Conservation (phyloP, 73 alveolate genomes). For the Paraurostyla sp. region DNA sequence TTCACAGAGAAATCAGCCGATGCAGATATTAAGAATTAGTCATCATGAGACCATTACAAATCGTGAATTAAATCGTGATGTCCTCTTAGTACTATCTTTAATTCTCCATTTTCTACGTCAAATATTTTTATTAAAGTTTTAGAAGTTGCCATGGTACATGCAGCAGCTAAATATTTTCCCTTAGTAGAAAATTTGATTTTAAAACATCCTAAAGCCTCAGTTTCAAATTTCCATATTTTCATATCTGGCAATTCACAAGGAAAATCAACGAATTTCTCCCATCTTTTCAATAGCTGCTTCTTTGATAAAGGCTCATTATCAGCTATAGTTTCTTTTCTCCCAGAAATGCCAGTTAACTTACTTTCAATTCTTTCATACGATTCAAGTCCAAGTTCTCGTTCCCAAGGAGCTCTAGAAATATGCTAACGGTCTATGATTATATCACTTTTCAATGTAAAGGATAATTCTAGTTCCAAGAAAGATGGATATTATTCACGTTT, state of each 20-base stretch:
- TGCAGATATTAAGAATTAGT: slow-evolving; percentile 84
- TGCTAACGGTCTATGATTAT: not conserved
- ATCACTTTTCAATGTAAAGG: not conserved
- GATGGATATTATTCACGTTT: slow-evolving; percentile 74
- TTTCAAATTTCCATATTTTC: slow-evolving; percentile 86
- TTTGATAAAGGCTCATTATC: slow-evolving; percentile 73
- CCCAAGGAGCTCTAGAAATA: slow-evolving; percentile 75
- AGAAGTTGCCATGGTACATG: slow-evolving; percentile 91
- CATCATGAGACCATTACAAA: slow-evolving; percentile 90
- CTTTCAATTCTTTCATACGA: slow-evolving; percentile 20
- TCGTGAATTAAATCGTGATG: slow-evolving; percentile 97
- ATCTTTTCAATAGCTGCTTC: slow-evolving; percentile 69
- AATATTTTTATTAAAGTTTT: slow-evolving; percentile 93
- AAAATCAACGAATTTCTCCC: slow-evolving; percentile 89
- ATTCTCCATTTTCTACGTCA: slow-evolving; percentile 84
- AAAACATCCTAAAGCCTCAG: slow-evolving; percentile 95
- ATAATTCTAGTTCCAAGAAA: slow-evolving; percentile 68
- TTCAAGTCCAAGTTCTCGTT: slow-evolving; percentile 65
- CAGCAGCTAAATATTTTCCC: slow-evolving; percentile 97
- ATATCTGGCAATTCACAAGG: slow-evolving; percentile 91
- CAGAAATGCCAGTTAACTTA: not conserved
- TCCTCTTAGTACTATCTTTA: slow-evolving; percentile 86
- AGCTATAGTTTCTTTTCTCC: slow-evolving; percentile 51
- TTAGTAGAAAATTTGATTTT: slow-evolving; percentile 90
- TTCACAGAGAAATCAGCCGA: slow-evolving; percentile 93